These are phyloP conservation scores for Populus ilicifolia DNA, from an alignment of 345 rosid species.

Conservation along the genomic window DNA sequence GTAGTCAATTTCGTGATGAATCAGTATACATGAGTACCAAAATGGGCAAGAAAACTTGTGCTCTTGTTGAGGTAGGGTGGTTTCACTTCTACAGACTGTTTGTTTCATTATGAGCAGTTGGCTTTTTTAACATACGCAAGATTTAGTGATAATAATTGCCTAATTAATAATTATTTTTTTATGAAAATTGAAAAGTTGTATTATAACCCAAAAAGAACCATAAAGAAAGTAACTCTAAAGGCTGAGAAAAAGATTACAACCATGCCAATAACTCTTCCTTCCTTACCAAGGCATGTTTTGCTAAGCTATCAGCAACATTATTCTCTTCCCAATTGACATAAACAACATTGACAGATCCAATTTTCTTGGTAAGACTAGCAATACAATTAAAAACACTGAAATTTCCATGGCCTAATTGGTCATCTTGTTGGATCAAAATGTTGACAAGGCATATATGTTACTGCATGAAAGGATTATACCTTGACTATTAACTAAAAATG, in stretches of 20 bases:
- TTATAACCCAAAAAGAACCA: too few species aligned
- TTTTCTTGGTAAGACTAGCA: too few species aligned
- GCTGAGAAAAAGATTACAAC: too few species aligned
- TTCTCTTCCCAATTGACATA: too few species aligned
- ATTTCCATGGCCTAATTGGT: not conserved
- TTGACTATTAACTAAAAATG: not conserved
- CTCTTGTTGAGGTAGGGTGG: conserved; percentile 51
- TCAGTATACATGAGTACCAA: conserved; percentile 45
- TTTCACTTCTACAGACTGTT: not conserved
- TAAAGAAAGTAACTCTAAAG: too few species aligned
- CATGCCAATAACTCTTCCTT: too few species aligned
- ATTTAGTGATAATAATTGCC: not conserved
- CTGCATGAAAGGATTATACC: not conserved
- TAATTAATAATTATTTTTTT: not conserved
- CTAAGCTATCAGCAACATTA: too few species aligned
- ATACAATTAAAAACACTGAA: too few species aligned
- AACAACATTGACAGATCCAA: too few species aligned
- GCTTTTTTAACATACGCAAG: not conserved
- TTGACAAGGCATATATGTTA: not conserved
- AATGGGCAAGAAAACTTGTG: conserved; percentile 42
- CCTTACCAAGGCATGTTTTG: too few species aligned
- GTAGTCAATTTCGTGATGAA: conserved; percentile 47
- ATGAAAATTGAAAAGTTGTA: too few species aligned
- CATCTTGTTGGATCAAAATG: not conserved
- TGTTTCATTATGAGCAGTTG: not conserved